These are phyloP conservation scores for Heliosperma pusillum DNA, from an alignment of 148 eudicot species.

Conservation along the genomic window DNA sequence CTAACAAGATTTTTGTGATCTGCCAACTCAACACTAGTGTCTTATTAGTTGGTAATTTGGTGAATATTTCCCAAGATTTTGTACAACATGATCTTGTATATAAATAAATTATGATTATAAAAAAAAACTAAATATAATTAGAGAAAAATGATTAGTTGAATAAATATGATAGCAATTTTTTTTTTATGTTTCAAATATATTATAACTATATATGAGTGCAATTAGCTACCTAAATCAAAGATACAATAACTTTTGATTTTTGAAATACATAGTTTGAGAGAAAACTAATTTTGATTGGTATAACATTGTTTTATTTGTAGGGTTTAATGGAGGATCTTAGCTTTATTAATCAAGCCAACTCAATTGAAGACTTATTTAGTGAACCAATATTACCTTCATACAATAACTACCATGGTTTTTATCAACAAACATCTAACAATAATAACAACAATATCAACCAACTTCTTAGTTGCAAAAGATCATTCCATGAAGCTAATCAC, in stretches of 20 bases:
- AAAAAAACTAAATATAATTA: background rate
- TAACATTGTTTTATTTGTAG: constrained; percentile 24
- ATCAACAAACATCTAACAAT: constrained; percentile 12
- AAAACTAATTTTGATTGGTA: background rate
- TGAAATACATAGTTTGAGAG: background rate
- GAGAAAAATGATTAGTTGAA: background rate
- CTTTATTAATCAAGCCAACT: constrained; percentile 39
- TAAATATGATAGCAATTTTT: background rate
- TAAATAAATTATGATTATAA: background rate
- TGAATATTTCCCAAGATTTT: background rate
- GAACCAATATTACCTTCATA: constrained; percentile 27
- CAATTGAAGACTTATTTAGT: constrained; percentile 37
- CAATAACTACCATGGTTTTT: constrained; percentile 17
- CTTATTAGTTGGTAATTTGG: constrained; percentile 5
- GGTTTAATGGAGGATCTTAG: constrained; percentile 56
- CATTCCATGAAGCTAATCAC: constrained; percentile 15
- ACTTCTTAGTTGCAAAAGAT: constrained; percentile 22
- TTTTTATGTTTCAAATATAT: too few species aligned
- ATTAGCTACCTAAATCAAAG: background rate
- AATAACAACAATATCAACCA: constrained; percentile 20
- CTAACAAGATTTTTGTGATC: constrained; percentile 12
- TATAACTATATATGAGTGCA: background rate
- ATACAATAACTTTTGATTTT: background rate
- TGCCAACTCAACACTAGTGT: constrained; percentile 17
- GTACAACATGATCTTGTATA: background rate